Base-by-base conservation (phyloP, 2,329 filamentous ascomycete species). In the Penicillium sp. region DNA sequence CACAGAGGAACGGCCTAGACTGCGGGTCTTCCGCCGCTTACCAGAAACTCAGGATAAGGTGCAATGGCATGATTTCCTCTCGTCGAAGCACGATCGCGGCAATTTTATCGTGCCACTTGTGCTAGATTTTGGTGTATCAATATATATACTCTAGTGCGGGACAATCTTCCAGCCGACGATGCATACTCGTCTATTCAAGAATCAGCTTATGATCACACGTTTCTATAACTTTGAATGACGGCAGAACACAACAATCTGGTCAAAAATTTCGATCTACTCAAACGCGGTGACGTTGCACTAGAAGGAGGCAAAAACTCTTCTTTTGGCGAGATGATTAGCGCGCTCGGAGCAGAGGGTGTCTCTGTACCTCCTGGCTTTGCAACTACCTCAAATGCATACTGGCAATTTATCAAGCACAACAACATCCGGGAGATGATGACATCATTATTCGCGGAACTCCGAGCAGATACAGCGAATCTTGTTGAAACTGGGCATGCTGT, bases 291-390 rank as follows among this genome's bases (percentile, higher is more conserved):
- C 64, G 71, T 63, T 19, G 61, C 60, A 31, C 49, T 73, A 7
- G 75, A 77, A 6, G 75, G 75, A 16, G 74, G 75, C 7, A 77
- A 77, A 63, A 77, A 76, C 52, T 71, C 74, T 13, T 77, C 75
- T 2, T 60, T 77, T 19, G 75, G 75, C 3, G 75, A 77, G 60
- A 76, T 77, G 73, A 75, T 77, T 54, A 58, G 67, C 22, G 54
- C 64, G 27, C 72, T 77, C 6, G 59, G 35, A 4, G 35, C 59
- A 11, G 51, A 73, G 52, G 72, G 70, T 3, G 69, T 77, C 35
- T 40, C 67, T 13, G 72, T 77, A 2, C 74, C 74, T 19, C 66
- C 71, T 16, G 74, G 75, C 6, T 73, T 76, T 60, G 73, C 73
- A 2, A 76, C 73, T 6, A 75, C 74, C 5, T 70, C 73, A 9